Base-by-base conservation (phyloP, 2,329 filamentous ascomycete genomes). In the Hirsutella thompsonii region DNA sequence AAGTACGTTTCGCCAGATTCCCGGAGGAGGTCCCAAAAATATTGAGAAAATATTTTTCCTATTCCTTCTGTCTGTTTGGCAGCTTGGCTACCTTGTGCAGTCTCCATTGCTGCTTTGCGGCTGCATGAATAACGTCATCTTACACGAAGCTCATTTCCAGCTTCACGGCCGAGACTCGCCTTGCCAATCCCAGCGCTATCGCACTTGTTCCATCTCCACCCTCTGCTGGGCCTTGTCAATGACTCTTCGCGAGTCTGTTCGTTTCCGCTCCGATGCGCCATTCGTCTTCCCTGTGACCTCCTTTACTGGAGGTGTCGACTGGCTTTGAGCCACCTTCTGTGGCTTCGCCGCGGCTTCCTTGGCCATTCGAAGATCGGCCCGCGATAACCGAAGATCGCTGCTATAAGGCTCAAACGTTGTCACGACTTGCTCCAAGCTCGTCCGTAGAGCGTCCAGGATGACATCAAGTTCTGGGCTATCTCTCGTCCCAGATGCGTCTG, bases 331-430 rank as follows among this genome's bases (percentile, higher is more conserved):
- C 9, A 47, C 42, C 38, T 62, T 58, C 45, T 50, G 53, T 20
- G 33, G 36, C 37, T 40, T 61, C 3, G 36, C 55, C n/a, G 66
- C 62, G 11, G 79, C 80, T 55, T 87, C 80, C 56, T 72, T 81
- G 4, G 86, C 89, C 42, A 82, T 64, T 50, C 81, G 71, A 49
- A 94, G 67, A 52, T 95, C 89, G 42, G 72, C 70, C 46, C 72
- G 68, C 32, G 69, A 80, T 47, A 95, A 62, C 36, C 81, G 75
- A 49, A 94, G 64, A 45, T 85, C 79, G 29, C 67, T 64, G 47
- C 81, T 72, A 58, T 88, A 95, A 43, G 76, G 74, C 43, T 80
- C 83, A 61, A 94, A 95, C 19, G 72, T 76, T 10, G 63, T 57
- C 29, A 95, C 52, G 4, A 95, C 66, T 42, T 77, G 72, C 34